Evolutionary conservation across 2,329 filamentous ascomycete genomes (phyloP), one percentile per base, ranked within the genome.

Genomic region (Aspergillus sp.): DNA sequence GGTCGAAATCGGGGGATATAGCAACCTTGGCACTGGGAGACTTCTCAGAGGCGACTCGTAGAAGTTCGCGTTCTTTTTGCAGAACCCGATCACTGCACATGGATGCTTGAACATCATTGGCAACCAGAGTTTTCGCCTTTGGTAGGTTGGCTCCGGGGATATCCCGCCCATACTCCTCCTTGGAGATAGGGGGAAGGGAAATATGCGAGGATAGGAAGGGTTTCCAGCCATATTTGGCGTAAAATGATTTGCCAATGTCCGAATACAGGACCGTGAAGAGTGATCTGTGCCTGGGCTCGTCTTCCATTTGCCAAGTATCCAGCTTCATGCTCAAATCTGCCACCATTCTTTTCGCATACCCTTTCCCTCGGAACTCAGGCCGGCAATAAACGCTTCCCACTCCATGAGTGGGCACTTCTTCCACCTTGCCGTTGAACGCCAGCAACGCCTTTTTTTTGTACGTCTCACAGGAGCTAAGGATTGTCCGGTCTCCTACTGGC

Each of bases 161-260:
- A 2, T 40, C 46, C 36, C 43, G 44, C n/a, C 47, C 49, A 39
- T 47, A 47, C 27, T 53, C 46, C 12, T 52, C 55, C 33, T 53
- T 53, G 5, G 56, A 47, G 10, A 66, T 49, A 1, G 77, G 71
- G 9, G 72, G 68, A 44, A 94, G 77, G 29, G 77, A 74, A 35
- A 94, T 73, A 62, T 95, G 90, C 1, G 77, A 74, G 46, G 87
- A 91, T 13, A 78, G 74, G 56, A 85, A 90, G 0, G 82, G 76
- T 39, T 81, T 75, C 90, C 90, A 96, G 37, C 89, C 89, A 50
- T 81, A 75, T 29, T 73, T 75, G 4, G 85, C 79, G 68, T 96
- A 96, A 67, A 90, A 96, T 33, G 72, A 71, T 72, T 88, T 86
- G 13, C 90, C 88, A 51, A 94, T 90, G 57, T 94, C 88, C 7